Conservation (phyloP, 1,284 basidiomycete genomes). For the Irpex rosettiformis region DNA sequence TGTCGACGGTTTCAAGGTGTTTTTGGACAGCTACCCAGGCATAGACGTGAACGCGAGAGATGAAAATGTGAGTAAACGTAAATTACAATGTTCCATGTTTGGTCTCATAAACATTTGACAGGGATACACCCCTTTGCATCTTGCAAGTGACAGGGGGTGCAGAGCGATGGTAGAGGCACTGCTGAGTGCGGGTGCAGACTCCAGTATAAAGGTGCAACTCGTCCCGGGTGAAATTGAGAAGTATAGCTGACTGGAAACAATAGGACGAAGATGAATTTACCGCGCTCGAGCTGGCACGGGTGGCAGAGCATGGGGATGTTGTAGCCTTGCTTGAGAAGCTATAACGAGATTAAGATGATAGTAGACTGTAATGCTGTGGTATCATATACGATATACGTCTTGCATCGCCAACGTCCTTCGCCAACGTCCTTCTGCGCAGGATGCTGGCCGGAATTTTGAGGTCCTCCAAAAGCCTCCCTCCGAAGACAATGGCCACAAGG, state of each 20-base stretch:
- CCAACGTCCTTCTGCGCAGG: neutral
- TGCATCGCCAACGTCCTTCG: slow-evolving; percentile 1
- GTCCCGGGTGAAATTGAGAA: neutral
- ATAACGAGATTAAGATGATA: neutral
- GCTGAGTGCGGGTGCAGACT: slow-evolving; percentile 65
- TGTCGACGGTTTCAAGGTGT: slow-evolving; percentile 38
- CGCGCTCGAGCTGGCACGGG: slow-evolving; percentile 59
- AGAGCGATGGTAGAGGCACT: slow-evolving; percentile 53
- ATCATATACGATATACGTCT: slow-evolving; percentile 4
- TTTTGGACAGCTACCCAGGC: slow-evolving; percentile 41
- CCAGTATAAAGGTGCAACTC: slow-evolving; percentile 49
- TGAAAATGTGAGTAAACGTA: slow-evolving; percentile 56
- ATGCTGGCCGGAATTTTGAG: neutral
- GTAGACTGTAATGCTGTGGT: neutral
- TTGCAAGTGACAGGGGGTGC: slow-evolving; percentile 81
- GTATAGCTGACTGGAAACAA: neutral
- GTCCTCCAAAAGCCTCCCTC: neutral
- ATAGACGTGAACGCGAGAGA: slow-evolving; percentile 44
- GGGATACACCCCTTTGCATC: slow-evolving; percentile 85
- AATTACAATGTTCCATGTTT: slow-evolving; percentile 3
- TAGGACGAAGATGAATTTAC: slow-evolving; percentile 75
- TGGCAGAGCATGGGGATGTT: slow-evolving; percentile 65
- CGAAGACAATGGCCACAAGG: neutral
- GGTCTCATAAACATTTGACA: slow-evolving; percentile 31
- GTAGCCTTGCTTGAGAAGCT: slow-evolving; percentile 40